Evolutionary conservation across 306 rosid species (phyloP), one percentile per base, ranked within the genome.

Genomic region (Fagus crenata): DNA sequence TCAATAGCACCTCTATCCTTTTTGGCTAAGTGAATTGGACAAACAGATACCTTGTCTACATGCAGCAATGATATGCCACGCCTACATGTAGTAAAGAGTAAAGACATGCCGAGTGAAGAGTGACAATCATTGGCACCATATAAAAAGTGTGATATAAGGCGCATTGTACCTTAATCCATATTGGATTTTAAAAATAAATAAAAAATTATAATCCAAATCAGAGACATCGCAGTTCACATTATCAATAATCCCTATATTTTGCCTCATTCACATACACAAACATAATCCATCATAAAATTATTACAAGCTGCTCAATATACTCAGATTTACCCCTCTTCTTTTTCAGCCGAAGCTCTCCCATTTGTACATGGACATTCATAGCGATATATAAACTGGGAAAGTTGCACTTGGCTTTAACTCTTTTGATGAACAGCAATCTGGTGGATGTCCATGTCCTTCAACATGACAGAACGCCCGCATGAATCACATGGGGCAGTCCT

Each of bases 361-460:
- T n/a, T 17, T 2, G 42, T 5, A 14, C 18, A 36, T 14, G 22
- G 69, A 36, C 37, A 31, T 36, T 22, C 49, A 64, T 2, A 15
- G 70, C 31, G 4, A 3, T 32, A 60, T 60, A 4, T 2, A 67
- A 37, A 17, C 71, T 6, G 49, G 49, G 49, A 39, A 39, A 7
- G 49, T 67, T 36, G 32, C 22, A 37, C 49, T 39, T 22, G 15
- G 55, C 43, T 18, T 86, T 80, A 95, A 78, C 97, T 86, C 86
- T 80, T 92, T 53, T 90, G 99, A 80, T 92, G 99, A 84, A 95
- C 99, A 63, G 99, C 99, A 69, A 90, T 69, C 18, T 84, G 96
- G 85, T 92, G 99, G 72, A 92, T 90, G 83, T 95, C 97, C 99
- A 95, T 95, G 72, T 95, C 97, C 88, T 95, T 95, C 90, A 95